A percentile compares a stretch with the other conserved stretches of the same genome.
Evolutionary conservation across 192 early-diverging fungal genomes (phyloP).

Genomic region (Linderina pennispora): DNA sequence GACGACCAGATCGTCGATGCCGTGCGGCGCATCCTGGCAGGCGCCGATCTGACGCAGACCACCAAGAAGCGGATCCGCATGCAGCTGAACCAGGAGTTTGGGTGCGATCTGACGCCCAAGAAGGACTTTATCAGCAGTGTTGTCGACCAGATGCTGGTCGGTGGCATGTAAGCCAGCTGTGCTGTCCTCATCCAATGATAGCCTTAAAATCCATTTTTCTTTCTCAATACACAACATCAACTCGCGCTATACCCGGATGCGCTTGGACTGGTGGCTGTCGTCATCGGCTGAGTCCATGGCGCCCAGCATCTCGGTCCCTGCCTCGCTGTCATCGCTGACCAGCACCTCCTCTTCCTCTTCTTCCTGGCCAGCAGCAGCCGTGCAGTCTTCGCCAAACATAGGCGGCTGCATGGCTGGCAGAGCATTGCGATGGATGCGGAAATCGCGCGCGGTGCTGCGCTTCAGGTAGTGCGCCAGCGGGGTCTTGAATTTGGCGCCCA

Average conservation of each 20-base stretch:
- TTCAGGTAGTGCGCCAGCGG: conserved; percentile 71
- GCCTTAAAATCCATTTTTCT: too few relatives aligned
- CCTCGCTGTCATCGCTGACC: conserved; percentile 6
- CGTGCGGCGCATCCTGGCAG: conserved; percentile 63
- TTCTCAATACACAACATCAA: too few relatives aligned
- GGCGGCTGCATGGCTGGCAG: conserved; percentile 7
- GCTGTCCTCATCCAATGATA: too few relatives aligned
- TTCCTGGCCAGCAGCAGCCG: conserved; percentile 5
- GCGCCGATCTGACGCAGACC: conserved; percentile 63
- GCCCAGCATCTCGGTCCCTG: conserved; percentile 3
- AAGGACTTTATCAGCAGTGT: conserved; percentile 70
- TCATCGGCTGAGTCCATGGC: too few relatives aligned
- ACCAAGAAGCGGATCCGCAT: conserved; percentile 84
- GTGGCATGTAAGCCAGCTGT: conserved; percentile 5
- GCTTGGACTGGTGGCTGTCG: too few relatives aligned
- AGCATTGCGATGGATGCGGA: conserved; percentile 55
- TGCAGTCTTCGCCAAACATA: neutral
- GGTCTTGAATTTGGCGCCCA: conserved; percentile 65
- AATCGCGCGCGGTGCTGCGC: conserved; percentile 73
- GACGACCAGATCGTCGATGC: conserved; percentile 66
- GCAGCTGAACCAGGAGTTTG: conserved; percentile 57
- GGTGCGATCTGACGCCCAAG: conserved; percentile 57
- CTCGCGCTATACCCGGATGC: too few relatives aligned
- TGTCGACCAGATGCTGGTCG: conserved; percentile 47
- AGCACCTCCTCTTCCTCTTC: conserved; percentile 6